Base-by-base conservation (phyloP, 306 rosid genomes). In the Lablab purpureus region DNA sequence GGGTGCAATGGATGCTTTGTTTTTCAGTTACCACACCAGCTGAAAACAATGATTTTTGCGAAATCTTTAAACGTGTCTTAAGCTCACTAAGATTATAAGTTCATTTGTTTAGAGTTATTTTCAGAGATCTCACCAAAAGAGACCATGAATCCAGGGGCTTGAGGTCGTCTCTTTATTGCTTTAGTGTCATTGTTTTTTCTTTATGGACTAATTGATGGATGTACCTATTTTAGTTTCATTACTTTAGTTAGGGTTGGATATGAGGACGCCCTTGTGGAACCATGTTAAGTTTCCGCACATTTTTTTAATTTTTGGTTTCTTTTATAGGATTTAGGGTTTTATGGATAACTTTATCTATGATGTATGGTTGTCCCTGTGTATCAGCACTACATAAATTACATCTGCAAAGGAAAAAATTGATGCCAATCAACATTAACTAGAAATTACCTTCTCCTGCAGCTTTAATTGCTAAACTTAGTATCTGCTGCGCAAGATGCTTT, bases 361-460 rank as follows among this genome's bases (percentile, higher is more conserved):
- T 9, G 47, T 3, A 43, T 43, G 4, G 47, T 43, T 43, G 47
- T 10, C 47, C 10, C 13, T 43, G 12, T 11, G 47, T 10, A 43
- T 10, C 45, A 8, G 45, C 12, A 10, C 9, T 40, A 8, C 12
- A 40, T 40, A 40, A 27, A 62, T 52, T 25, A 49, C 74, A 62
- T 0, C 55, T n/a, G 22, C 43, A 27, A 54, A 41, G 15, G 41
- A 1, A 27, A 9, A 40, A 55, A 13, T 17, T 47, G 40, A 45
- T 2, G 19, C 14, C 58, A 67, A 55, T 50, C 60, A 51, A 69
- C 21, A 70, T 28, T 59, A 52, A 60, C 46, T 18, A 12, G 28
- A 23, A 59, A 43, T 65, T 68, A 87, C 90, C 87, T 87, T 84
- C 87, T 71, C 86, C 86, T 11, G 84, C 82, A 70, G 90, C 82